phyloP scores from a whole-genome alignment of 257 asterid genomes.

The Nicotiana tabacum region DNA sequence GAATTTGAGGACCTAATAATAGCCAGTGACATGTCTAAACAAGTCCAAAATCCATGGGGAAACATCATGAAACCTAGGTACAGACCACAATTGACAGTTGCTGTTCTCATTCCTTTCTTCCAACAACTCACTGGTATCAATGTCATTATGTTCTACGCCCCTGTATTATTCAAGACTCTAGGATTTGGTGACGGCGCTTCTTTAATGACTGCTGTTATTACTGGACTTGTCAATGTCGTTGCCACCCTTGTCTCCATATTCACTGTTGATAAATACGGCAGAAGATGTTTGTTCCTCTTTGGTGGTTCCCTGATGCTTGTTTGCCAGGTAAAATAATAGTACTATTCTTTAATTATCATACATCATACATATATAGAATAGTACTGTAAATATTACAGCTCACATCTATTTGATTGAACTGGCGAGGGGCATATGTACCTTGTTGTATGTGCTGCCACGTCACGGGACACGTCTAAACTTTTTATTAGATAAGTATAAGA shows the following conservation, averaged over 20 bases:
- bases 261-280: slow-evolving; percentile 68
- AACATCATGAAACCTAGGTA: slow-evolving; percentile 52
- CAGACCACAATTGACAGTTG: slow-evolving; percentile 74
- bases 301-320: slow-evolving; percentile 67
- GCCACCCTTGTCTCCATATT: slow-evolving; percentile 55
- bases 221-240: slow-evolving; percentile 48
- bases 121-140: slow-evolving; percentile 84
- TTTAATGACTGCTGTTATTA: slow-evolving; percentile 39
- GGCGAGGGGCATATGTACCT: too few relatives aligned
- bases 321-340: slow-evolving; percentile 39
- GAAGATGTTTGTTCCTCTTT: slow-evolving; percentile 55
- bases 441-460: too few relatives aligned
- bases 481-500: too few relatives aligned
- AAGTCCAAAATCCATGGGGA: slow-evolving; percentile 60
- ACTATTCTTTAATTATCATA: not conserved
- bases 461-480: too few relatives aligned
- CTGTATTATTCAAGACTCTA: slow-evolving; percentile 62
- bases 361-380: not conserved
- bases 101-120: slow-evolving; percentile 51
- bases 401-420: not conserved
- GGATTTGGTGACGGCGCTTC: slow-evolving; percentile 57
- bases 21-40: slow-evolving; percentile 57
- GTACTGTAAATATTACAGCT: not conserved
- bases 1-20: slow-evolving; percentile 65
- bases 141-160: slow-evolving; percentile 76